These are phyloP conservation scores for Lachnellula subtilissima DNA, from an alignment of 2,329 filamentous ascomycete genomes.

Conservation along the genomic window DNA sequence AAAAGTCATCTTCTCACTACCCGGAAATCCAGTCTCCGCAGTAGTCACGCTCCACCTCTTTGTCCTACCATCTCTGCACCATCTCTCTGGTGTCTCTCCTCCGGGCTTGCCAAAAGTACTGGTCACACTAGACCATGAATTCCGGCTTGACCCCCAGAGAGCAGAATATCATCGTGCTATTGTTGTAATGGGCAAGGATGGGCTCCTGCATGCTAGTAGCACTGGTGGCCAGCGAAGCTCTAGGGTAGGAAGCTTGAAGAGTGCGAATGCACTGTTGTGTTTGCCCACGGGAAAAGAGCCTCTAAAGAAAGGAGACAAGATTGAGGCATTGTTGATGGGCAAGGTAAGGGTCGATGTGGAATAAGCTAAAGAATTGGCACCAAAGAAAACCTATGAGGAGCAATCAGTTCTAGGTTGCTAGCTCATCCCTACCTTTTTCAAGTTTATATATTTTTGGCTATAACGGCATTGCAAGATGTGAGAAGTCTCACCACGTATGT, in stretches of 20 bases:
- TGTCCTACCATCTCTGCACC: conserved; percentile 80
- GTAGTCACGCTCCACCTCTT: conserved; percentile 93
- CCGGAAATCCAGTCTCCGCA: conserved; percentile 90
- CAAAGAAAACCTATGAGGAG: neutral
- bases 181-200: conserved; percentile 61
- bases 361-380: neutral
- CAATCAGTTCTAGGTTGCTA: neutral
- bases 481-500: too few species aligned
- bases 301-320: conserved; percentile 63
- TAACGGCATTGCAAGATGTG: too few species aligned
- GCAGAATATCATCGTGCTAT: conserved; percentile 89
- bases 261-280: conserved; percentile 81
- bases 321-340: conserved; percentile 78
- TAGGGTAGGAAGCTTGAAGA: conserved; percentile 79
- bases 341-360: conserved; percentile 17
- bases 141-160: conserved; percentile 67
- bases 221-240: conserved; percentile 91
- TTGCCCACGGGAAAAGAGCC: conserved; percentile 61
- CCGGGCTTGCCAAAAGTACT: conserved; percentile 67
- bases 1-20: conserved; percentile 81
- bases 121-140: conserved; percentile 67
- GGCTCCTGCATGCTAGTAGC: conserved; percentile 66
- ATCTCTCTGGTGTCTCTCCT: conserved; percentile 63
- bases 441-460: too few species aligned
- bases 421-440: neutral